Conservation (phyloP, 805 yeast species). For the Candida oleophila region DNA sequence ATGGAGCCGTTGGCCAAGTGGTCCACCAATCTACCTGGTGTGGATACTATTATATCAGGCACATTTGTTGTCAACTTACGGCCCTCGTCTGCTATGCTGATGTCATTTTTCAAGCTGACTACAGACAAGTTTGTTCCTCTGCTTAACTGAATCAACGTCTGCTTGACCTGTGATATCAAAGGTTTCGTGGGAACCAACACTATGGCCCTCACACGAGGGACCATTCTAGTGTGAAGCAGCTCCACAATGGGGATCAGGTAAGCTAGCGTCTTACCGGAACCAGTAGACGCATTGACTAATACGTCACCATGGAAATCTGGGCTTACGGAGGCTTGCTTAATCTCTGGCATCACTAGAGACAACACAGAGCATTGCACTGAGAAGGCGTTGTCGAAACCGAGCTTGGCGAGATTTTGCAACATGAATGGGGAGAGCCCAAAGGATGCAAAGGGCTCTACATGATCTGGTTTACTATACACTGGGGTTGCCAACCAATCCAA, state of each 20-base stretch:
- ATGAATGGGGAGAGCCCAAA: slow-evolving; percentile 46
- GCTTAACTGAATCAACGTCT: slow-evolving; percentile 57
- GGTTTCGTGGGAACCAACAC: slow-evolving; percentile 90
- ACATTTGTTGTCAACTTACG: slow-evolving; percentile 40
- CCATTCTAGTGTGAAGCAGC: slow-evolving; percentile 56
- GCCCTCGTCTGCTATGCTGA: slow-evolving; percentile 62
- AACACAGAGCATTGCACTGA: slow-evolving; percentile 75
- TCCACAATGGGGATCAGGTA: slow-evolving; percentile 83
- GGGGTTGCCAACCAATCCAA: slow-evolving; percentile 73
- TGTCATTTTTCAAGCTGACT: slow-evolving; percentile 56
- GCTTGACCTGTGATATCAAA: slow-evolving; percentile 75
- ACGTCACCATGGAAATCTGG: slow-evolving; percentile 71
- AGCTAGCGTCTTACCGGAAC: slow-evolving; percentile 93
- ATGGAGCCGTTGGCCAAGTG: slow-evolving; percentile 51
- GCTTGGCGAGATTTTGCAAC: slow-evolving; percentile 43
- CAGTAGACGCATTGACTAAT: slow-evolving; percentile 90
- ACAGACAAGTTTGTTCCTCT: slow-evolving; percentile 68
- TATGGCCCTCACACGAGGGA: slow-evolving; percentile 73
- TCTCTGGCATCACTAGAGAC: slow-evolving; percentile 39
- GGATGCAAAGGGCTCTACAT: slow-evolving; percentile 46
- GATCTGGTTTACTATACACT: slow-evolving; percentile 48
- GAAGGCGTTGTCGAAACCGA: slow-evolving; percentile 59
- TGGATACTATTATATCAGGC: slow-evolving; percentile 69
- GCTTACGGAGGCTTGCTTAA: neutral
- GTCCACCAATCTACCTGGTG: slow-evolving; percentile 85